Evolutionary conservation across 1,284 basidiomycete genomes (phyloP).

Genomic region (Papiliotrema flavescens): DNA sequence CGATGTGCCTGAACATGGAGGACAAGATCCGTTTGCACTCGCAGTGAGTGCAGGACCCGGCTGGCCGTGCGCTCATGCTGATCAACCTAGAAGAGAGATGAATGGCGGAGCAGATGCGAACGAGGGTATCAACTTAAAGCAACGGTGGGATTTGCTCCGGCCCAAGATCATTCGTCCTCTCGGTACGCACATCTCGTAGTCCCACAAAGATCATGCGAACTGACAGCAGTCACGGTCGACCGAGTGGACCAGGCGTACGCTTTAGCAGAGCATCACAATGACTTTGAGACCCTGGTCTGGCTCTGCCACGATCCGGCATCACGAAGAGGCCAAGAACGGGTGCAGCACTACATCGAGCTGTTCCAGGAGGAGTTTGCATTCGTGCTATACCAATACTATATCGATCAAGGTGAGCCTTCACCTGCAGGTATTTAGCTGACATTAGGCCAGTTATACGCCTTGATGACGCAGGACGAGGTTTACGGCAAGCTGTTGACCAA

Average conservation of each 20-base stretch:
- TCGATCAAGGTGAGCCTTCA: conserved; percentile 49
- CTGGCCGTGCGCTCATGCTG: conserved; percentile 3
- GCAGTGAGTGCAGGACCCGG: conserved; percentile 53
- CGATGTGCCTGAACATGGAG: conserved; percentile 67
- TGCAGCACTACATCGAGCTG: conserved; percentile 67
- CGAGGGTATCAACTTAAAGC: conserved; percentile 29
- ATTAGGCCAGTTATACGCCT: conserved; percentile 65
- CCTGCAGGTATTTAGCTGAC: background rate
- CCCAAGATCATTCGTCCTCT: conserved; percentile 43
- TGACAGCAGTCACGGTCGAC: conserved; percentile 59
- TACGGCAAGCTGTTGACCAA: conserved; percentile 65
- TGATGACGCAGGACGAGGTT: conserved; percentile 68
- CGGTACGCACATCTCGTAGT: conserved; percentile 14
- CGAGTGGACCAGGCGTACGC: conserved; percentile 67
- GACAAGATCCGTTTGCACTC: conserved; percentile 68
- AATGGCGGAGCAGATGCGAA: conserved; percentile 36
- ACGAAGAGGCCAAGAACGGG: conserved; percentile 30
- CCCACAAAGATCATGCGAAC: background rate
- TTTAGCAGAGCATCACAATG: conserved; percentile 78
- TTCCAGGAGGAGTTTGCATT: conserved; percentile 82
- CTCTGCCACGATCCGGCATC: conserved; percentile 61
- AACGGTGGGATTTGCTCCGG: conserved; percentile 39
- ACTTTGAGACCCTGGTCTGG: conserved; percentile 75
- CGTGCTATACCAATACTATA: conserved; percentile 72
- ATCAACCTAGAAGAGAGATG: conserved; percentile 27